Conservation (phyloP, 2,329 filamentous ascomycete genomes). For the Phoma sp. region DNA sequence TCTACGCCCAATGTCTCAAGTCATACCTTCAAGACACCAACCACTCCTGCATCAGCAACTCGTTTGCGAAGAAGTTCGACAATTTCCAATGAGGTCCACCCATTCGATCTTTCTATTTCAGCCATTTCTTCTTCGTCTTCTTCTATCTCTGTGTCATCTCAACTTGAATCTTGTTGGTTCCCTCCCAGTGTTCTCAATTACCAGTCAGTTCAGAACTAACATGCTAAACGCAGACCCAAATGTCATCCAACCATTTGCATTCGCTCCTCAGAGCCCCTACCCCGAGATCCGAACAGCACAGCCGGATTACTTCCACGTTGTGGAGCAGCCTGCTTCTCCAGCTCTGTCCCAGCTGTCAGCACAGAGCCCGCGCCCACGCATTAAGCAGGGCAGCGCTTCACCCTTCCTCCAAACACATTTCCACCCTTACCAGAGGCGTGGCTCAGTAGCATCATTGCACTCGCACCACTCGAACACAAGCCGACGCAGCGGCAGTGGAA, state of each 20-base stretch:
- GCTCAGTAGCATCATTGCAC: conserved; percentile 74
- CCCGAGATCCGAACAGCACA: conserved; percentile 51
- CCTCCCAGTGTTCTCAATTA: conserved; percentile 19
- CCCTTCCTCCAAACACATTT: conserved; percentile 69
- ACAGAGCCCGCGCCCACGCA: conserved; percentile 52
- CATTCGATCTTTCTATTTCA: background rate
- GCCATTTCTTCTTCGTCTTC: background rate
- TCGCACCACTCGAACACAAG: conserved; percentile 69
- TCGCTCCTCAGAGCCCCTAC: conserved; percentile 51
- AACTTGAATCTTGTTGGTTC: conserved; percentile 49
- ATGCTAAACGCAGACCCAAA: conserved; percentile 60
- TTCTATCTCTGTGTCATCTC: background rate
- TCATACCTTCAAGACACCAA: conserved; percentile 43
- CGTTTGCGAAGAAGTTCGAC: conserved; percentile 33
- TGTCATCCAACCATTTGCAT: conserved; percentile 62
- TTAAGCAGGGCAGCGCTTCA: conserved; percentile 67
- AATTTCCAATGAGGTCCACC: conserved; percentile 12
- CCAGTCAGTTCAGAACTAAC: conserved; percentile 21
- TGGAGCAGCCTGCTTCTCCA: conserved; percentile 66
- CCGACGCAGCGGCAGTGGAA: conserved; percentile 54
- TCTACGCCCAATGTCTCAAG: conserved; percentile 17
- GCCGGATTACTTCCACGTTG: conserved; percentile 51
- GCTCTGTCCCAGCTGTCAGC: conserved; percentile 64
- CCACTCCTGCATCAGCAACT: conserved; percentile 51
- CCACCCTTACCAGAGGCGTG: conserved; percentile 67